Conservation (phyloP, 2,329 filamentous ascomycete genomes). For the Colletotrichum horii region DNA sequence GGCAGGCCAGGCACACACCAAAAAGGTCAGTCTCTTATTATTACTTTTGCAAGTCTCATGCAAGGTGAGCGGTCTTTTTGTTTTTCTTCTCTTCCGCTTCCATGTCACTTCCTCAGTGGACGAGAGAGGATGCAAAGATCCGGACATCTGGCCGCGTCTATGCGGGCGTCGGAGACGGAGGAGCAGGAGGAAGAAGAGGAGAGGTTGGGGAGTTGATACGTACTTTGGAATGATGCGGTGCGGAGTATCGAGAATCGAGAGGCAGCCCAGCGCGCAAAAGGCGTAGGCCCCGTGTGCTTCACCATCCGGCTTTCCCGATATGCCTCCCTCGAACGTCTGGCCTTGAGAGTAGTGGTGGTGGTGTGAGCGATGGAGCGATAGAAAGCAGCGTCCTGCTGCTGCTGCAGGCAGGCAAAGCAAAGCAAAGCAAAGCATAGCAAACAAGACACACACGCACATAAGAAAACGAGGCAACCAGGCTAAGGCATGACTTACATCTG, state of each 20-base stretch:
- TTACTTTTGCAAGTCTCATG: neutral
- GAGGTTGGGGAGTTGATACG: slow-evolving; percentile 31
- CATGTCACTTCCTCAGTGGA: slow-evolving; percentile 42
- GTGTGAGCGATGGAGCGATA: neutral
- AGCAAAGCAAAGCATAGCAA: neutral
- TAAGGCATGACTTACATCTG: slow-evolving; percentile 65
- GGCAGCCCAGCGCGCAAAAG: slow-evolving; percentile 89
- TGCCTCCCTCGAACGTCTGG: slow-evolving; percentile 94
- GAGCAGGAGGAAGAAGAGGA: neutral
- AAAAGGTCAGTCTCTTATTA: neutral
- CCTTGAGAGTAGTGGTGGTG: slow-evolving; percentile 48
- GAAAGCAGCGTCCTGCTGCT: neutral
- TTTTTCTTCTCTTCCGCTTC: slow-evolving; percentile 22
- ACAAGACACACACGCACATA: neutral
- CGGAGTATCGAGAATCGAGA: slow-evolving; percentile 84
- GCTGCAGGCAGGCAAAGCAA: neutral
- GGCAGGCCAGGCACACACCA: neutral
- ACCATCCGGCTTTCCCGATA: slow-evolving; percentile 81
- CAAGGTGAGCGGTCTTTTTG: neutral
- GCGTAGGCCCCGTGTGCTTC: slow-evolving; percentile 98
- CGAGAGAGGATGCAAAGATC: neutral
- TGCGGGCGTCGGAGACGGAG: neutral
- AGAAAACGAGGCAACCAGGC: slow-evolving; percentile 4
- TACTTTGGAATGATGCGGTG: slow-evolving; percentile 76
- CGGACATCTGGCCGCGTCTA: neutral